Evolutionary conservation across 2,329 filamentous ascomycete species (phyloP), one percentile per base, ranked within the genome.

Genomic region (Escovopsis sp.): DNA sequence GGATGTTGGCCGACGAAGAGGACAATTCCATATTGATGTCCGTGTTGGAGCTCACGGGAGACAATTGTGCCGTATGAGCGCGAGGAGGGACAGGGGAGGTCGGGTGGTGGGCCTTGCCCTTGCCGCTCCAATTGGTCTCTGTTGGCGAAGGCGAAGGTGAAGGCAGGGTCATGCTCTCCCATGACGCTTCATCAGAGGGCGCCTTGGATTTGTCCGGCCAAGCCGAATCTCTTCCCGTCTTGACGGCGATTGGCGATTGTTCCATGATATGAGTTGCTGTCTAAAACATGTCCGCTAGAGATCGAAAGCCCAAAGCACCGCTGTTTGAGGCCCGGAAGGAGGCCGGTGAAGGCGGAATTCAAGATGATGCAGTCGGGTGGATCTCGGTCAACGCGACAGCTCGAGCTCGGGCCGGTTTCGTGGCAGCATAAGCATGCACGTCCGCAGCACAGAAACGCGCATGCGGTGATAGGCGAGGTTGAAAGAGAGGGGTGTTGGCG

Each of bases 41-140:
- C 53, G 70, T 61, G 46, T 62, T 65, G 44, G 66, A 66, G 55
- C 71, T 74, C 49, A 69, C 61, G 34, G 71, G 71, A 32, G 72
- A 75, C 43, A 74, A 55, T 49, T 72, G 71, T 35, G 68, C 66
- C 11, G 62, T 61, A 31, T 63, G 63, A 39, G 61, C 20, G 6
- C 20, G 20, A 20, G 20, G 20, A 20, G 20, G 20, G 20, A 20
- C 51, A 42, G 62, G 59, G 35, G 47, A 45, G 30, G 47, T 45
- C 39, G 48, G 48, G 14, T 48, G 45, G 20, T 47, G 40, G 11
- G 49, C 45, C 39, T 52, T 20, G 20, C 20, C 20, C 20, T 20
- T 20, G 20, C 20, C 20, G 20, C 20, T 51, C 59, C 59, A 60
- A 11, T 50, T 36, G 25, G 53, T 42, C 15, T 57, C 57, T 38